Percentiles rank a stretch among this genome's conserved stretches.
These are phyloP conservation scores for Micromonas commoda DNA, from an alignment of 139 green algal species.

Conservation along the genomic window DNA sequence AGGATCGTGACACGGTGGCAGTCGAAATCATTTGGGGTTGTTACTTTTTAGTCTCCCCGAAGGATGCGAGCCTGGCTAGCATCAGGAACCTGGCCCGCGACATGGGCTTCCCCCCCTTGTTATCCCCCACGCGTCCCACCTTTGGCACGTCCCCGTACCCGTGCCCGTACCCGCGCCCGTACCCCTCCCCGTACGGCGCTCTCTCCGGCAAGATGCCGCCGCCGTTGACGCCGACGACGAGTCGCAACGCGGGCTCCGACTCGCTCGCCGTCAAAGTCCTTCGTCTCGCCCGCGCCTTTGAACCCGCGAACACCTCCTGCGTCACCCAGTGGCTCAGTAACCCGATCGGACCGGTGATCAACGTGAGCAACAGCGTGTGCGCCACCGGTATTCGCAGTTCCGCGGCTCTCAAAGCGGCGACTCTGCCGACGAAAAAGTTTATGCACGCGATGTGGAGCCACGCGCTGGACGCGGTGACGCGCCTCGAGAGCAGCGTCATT, in stretches of 20 bases:
- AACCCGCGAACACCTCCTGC: background rate
- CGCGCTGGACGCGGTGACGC: slow-evolving; percentile 6
- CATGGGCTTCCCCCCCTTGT: too few relatives aligned
- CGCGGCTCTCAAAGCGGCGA: background rate
- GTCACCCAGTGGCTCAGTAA: slow-evolving; percentile 5
- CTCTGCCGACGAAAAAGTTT: slow-evolving; percentile 19
- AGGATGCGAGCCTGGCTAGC: too few relatives aligned
- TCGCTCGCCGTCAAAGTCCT: too few relatives aligned
- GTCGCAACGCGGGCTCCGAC: background rate
- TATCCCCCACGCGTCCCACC: background rate
- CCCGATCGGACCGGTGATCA: background rate
- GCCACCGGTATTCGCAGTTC: background rate
- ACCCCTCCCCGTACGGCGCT: background rate
- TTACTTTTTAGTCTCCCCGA: too few relatives aligned
- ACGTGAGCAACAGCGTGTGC: slow-evolving; percentile 3
- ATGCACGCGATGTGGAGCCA: slow-evolving; percentile 22
- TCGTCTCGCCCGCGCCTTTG: too few relatives aligned
- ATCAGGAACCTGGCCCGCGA: too few relatives aligned
- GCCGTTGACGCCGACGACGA: too few relatives aligned
- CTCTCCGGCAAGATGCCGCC: too few relatives aligned
- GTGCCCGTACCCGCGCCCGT: background rate
- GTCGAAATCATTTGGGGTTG: too few relatives aligned
- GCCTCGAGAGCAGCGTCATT: background rate
- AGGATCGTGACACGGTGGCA: too few relatives aligned
- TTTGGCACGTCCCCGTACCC: background rate